Evolutionary conservation across 306 rosid species (phyloP).

Genomic region (Erythrophleum fordii): DNA sequence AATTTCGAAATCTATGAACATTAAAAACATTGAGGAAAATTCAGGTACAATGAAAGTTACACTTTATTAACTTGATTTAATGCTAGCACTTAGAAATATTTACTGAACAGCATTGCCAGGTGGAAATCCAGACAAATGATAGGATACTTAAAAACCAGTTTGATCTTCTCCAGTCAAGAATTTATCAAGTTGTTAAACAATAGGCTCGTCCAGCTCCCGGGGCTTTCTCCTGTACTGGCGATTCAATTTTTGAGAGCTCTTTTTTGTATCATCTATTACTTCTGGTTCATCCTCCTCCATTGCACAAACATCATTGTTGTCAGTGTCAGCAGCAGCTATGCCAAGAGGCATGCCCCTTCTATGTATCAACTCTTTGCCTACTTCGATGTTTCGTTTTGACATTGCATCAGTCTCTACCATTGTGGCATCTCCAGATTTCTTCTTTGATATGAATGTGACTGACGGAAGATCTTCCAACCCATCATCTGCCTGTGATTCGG

Average conservation of each 20-base stretch:
- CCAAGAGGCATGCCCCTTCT: constrained; percentile 46
- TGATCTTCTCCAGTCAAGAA: constrained; percentile 6
- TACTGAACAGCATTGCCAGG: neutral
- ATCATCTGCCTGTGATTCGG: constrained; percentile 45
- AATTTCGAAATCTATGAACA: neutral
- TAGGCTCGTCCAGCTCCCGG: constrained; percentile 50
- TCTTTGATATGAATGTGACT: constrained; percentile 76
- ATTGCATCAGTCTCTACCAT: constrained; percentile 60
- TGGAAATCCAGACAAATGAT: constrained; percentile 7
- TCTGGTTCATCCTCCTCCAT: constrained; percentile 92
- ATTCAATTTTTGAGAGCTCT: constrained; percentile 51
- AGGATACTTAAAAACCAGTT: neutral
- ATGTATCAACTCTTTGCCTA: constrained; percentile 44
- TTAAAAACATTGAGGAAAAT: neutral
- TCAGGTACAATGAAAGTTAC: neutral
- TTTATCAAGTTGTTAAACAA: constrained; percentile 10
- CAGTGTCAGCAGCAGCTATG: constrained; percentile 57
- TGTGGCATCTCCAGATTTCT: constrained; percentile 63
- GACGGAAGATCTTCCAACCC: constrained; percentile 58
- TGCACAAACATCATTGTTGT: constrained; percentile 64
- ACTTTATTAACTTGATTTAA: no score
- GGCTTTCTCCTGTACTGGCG: constrained; percentile 76
- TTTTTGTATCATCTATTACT: constrained; percentile 38
- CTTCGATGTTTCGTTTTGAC: constrained; percentile 49
- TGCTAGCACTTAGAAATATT: neutral